Percentiles rank a stretch among this genome's conserved stretches.
Conservation (phyloP, 2,329 filamentous ascomycete species). For the Akanthomyces dipterigenus region DNA sequence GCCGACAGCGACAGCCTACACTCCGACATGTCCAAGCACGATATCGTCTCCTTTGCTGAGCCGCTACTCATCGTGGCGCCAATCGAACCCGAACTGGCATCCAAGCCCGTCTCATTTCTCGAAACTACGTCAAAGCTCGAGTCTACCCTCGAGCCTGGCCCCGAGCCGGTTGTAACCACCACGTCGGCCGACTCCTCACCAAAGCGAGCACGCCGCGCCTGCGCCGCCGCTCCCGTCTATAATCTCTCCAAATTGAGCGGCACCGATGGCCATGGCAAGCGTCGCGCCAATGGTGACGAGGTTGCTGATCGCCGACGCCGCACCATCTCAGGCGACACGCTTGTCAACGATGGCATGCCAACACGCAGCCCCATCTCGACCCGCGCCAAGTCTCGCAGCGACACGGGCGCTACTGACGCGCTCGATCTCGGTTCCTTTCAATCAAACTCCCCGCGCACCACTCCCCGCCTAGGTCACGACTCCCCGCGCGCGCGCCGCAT, state of each 20-base stretch:
- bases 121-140: neutral
- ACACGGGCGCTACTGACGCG: slow-evolving; percentile 38
- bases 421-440: slow-evolving; percentile 36
- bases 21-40: slow-evolving; percentile 36
- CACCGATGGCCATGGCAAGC: slow-evolving; percentile 53
- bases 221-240: slow-evolving; percentile 54
- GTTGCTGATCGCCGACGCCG: slow-evolving; percentile 38
- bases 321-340: slow-evolving; percentile 36
- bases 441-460: slow-evolving; percentile 26
- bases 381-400: slow-evolving; percentile 12
- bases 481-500: slow-evolving; percentile 31
- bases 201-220: slow-evolving; percentile 47
- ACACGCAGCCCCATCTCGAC: slow-evolving; percentile 13
- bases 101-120: slow-evolving; percentile 19
- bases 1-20: slow-evolving; percentile 55
- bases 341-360: slow-evolving; percentile 22
- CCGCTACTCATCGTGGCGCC: slow-evolving; percentile 14
- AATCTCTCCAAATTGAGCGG: slow-evolving; percentile 59
- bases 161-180: slow-evolving; percentile 21
- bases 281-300: slow-evolving; percentile 44
- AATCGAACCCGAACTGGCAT: slow-evolving; percentile 15
- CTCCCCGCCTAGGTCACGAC: slow-evolving; percentile 26
- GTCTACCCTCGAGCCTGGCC: slow-evolving; percentile 17
- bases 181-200: neutral
- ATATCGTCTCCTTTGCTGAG: slow-evolving; percentile 26